Evolutionary conservation across 495 filamentous ascomycete genomes (phyloP), one percentile per base, ranked within the genome.

Genomic region (Entonaema liquescens): DNA sequence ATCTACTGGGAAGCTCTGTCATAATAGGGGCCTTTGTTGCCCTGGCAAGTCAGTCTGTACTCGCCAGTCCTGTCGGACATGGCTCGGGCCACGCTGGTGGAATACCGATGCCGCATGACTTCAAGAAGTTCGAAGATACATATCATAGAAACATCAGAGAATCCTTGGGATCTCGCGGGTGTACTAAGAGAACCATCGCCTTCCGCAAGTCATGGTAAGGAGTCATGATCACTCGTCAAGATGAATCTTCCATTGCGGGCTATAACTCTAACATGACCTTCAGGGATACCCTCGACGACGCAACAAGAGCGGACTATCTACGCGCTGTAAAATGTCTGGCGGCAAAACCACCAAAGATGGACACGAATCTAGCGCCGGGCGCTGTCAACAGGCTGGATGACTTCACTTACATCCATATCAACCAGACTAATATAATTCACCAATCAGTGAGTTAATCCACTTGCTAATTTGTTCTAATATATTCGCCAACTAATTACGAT

Each of bases 351-450:
- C 77, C 88, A 1, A 84, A 76, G 55, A 82, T 54, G 78, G 82
- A 67, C 58, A 76, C n/a, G 19, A 74, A n/a, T 36, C 54, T 74
- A 60, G 76, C 77, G 25, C 79, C 79, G 3, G 82, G 81, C 4
- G 77, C 78, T 26, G 74, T 79, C 23, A 75, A 76, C 21, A 70
- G 80, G 17, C 42, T 86, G 63, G 91, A 93, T 79, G 90, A 93
- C 76, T 92, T 93, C 66, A 83, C 88, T 33, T 88, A 82, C 5
- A 85, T 85, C 4, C 92, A 93, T 74, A 87, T 91, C 68, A 85
- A 86, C 67, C 82, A 89, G 67, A 89, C 88, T 0, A 66, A 81
- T 7, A 72, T 73, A 13, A 91, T 92, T 61, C 91, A 93, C 68
- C 83, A 81, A 55, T 88, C 87, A 5, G 78, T 80, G 52, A 33